phyloP scores from a whole-genome alignment of 2,329 filamentous ascomycete species.

The Aspergillus persii region DNA sequence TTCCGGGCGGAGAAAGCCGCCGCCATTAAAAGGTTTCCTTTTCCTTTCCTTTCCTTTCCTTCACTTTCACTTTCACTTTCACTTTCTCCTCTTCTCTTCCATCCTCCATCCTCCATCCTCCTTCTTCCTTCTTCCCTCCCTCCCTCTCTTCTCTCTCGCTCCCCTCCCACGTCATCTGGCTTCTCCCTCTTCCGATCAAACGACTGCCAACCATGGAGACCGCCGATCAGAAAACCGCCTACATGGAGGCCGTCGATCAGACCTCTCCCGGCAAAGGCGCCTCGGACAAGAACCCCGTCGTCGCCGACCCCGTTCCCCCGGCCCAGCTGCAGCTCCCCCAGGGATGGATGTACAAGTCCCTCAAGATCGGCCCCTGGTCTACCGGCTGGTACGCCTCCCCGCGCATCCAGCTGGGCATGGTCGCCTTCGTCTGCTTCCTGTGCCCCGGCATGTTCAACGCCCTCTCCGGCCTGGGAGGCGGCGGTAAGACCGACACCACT shows the following conservation, averaged over 20 bases:
- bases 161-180: no score
- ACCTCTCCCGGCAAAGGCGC: not conserved
- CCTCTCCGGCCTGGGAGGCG: conserved; percentile 59
- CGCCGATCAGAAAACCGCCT: not conserved
- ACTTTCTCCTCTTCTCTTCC: no score
- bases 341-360: conserved; percentile 56
- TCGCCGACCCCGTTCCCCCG: not conserved
- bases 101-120: no score
- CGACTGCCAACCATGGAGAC: no score
- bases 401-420: conserved; percentile 64
- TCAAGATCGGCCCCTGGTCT: conserved; percentile 50
- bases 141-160: not conserved
- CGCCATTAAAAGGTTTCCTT: no score
- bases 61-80: not conserved
- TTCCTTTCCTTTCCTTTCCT: no score
- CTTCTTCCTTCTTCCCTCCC: not conserved
- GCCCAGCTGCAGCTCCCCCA: conserved; percentile 9
- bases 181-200: no score
- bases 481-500: conserved; percentile 51
- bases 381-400: conserved; percentile 69
- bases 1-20: no score
- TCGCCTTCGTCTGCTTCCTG: conserved; percentile 65
- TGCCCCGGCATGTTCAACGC: conserved; percentile 69
- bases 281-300: not conserved
- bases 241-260: not conserved